Conservation (phyloP, 768 basidiomycete species). For the Boletus fagicola region DNA sequence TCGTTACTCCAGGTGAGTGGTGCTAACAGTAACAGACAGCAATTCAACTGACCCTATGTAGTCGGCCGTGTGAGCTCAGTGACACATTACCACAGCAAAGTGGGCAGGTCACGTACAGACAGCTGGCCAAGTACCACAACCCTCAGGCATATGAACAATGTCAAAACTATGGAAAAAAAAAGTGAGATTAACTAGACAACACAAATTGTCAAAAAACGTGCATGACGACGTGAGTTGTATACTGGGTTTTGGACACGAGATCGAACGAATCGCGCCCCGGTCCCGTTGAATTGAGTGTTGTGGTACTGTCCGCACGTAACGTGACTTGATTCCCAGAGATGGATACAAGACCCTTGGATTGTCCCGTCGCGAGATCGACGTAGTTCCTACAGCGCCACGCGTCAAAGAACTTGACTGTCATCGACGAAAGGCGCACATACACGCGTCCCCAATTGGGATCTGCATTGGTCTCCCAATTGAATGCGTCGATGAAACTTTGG, state of each 20-base stretch:
- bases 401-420: neutral
- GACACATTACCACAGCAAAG: neutral
- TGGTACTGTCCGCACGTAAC: slow-evolving; percentile 36
- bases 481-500: slow-evolving; percentile 43
- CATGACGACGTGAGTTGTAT: slow-evolving; percentile 36
- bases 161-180: slow-evolving; percentile 29
- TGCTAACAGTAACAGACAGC: neutral
- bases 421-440: slow-evolving; percentile 7
- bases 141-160: slow-evolving; percentile 38
- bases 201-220: neutral
- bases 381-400: slow-evolving; percentile 36
- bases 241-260: slow-evolving; percentile 30
- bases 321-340: slow-evolving; percentile 42
- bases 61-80: neutral
- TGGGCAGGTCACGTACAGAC: slow-evolving; percentile 27
- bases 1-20: neutral
- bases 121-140: slow-evolving; percentile 41
- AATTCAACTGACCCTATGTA: slow-evolving; percentile 18
- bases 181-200: neutral
- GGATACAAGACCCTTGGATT: slow-evolving; percentile 56
- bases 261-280: slow-evolving; percentile 39
- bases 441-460: slow-evolving; percentile 34
- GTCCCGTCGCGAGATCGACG: slow-evolving; percentile 47
- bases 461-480: slow-evolving; percentile 22
- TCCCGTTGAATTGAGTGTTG: slow-evolving; percentile 27